Conservation (phyloP, 2,329 filamentous ascomycete species). For the Fusarium proliferatum region DNA sequence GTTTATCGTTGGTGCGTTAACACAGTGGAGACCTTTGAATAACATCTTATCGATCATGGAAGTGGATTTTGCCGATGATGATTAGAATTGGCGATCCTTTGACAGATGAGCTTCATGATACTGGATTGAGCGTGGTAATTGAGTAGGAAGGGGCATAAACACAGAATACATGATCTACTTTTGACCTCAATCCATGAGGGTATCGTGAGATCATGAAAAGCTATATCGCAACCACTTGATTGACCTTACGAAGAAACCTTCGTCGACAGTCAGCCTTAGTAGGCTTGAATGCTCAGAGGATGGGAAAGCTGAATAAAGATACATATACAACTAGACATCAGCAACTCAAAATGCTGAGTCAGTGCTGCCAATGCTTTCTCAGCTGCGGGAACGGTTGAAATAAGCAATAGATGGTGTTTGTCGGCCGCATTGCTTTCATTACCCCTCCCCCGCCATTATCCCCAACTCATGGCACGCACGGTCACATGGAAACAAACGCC, state of each 20-base stretch:
- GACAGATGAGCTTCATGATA: background rate
- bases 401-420: background rate
- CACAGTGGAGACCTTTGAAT: constrained; percentile 22
- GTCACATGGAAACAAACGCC: constrained; percentile 41
- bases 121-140: background rate
- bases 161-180: background rate
- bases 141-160: background rate
- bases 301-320: background rate
- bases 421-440: constrained; percentile 3
- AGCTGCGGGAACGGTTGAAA: background rate
- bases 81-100: background rate
- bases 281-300: background rate
- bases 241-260: background rate
- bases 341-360: background rate
- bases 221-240: background rate
- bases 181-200: background rate
- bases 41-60: constrained; percentile 9
- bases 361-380: background rate
- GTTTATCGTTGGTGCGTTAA: constrained; percentile 32
- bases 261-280: too few relatives aligned
- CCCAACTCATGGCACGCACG: constrained; percentile 34
- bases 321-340: background rate
- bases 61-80: constrained; percentile 17
- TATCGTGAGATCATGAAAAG: background rate
- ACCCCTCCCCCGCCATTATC: constrained; percentile 43